Evolutionary conservation across 2,329 filamentous ascomycete genomes (phyloP), one percentile per base, ranked within the genome.

Genomic region (Fusarium neocosmosporiellum): DNA sequence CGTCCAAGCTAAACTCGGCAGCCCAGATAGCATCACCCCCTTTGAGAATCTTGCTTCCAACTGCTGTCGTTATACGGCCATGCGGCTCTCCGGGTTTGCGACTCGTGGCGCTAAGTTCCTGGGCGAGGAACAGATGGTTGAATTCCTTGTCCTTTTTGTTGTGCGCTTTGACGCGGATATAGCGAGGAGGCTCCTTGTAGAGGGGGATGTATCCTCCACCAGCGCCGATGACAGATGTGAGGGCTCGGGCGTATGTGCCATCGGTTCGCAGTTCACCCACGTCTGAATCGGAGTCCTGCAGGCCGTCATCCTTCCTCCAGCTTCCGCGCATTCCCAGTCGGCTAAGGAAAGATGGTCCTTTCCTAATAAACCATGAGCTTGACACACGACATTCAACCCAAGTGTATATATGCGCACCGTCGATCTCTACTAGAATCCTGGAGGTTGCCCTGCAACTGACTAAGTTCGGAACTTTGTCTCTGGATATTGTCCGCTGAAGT

Each of bases 1-100:
- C 96, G 83, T 98, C 96, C 68, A 92, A 92, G 78, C 96, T 98
- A 78, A 98, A 98, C 77, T 96, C 94, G 71, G 94, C 90, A 0
- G 96, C 92, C 96, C 96, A 99, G 36, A 98, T 91, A 0, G 96
- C 95, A 68, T 93, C 89, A 39, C 86, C 86, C 9, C 84, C 84
- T 46, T 83, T 81, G 5, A 83, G 71, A 36, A 84, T 80, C 70
- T 82, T 84, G 66, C 82, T 84, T 53, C 83, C 83, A 14, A 83
- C 80, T 16, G 81, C 80, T 2, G 81, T 83, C 5, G 80, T 79
- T 27, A 81, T 77, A 18, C 81, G 80, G 20, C 77, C 74, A 3
- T 75, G 74, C 2, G 71, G 48, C 4, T 77, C 80, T 4, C 81
- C 74, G 8, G 79, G 71, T 0, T 80, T 77, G 3, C 80, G 78